Percentiles rank a stretch among this genome's conserved stretches.
phyloP scores from a whole-genome alignment of 495 filamentous ascomycete genomes.

The Aspergillus panamensis region DNA sequence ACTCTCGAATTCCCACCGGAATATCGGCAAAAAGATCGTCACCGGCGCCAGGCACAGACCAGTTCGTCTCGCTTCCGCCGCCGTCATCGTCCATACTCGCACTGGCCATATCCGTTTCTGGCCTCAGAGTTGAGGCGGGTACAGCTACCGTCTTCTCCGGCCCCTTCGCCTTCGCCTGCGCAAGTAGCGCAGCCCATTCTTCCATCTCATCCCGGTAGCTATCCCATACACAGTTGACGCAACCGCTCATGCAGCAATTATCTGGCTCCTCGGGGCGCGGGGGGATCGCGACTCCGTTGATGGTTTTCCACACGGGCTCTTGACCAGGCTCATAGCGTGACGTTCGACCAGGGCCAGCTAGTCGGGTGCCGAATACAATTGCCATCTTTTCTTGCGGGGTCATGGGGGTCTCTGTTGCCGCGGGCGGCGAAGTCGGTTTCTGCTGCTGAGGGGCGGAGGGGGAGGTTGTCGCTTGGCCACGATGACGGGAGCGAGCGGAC shows the following conservation, averaged over 20 bases:
- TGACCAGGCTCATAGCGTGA: conserved; percentile 53
- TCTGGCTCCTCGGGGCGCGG: conserved; percentile 86
- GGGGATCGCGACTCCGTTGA: conserved; percentile 80
- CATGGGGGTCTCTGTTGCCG: conserved; percentile 24
- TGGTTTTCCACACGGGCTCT: conserved; percentile 48
- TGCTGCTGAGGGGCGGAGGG: conserved; percentile 22
- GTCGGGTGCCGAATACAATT: conserved; percentile 72
- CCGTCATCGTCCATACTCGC: conserved; percentile 78
- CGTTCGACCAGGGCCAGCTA: conserved; percentile 66
- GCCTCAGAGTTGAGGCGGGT: conserved; percentile 33
- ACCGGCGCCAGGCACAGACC: conserved; percentile 41
- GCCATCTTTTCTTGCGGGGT: conserved; percentile 53
- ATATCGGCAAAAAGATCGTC: conserved; percentile 72
- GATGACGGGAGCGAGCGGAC: conserved; percentile 30
- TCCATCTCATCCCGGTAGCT: conserved; percentile 85
- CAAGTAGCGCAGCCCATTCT: conserved; percentile 65
- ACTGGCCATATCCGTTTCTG: conserved; percentile 40
- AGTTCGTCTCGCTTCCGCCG: conserved; percentile 66
- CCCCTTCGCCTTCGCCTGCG: conserved; percentile 49
- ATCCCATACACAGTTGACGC: conserved; percentile 98
- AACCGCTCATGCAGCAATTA: conserved; percentile 99
- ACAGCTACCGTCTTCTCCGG: conserved; percentile 27
- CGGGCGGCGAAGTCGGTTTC: conserved; percentile 26
- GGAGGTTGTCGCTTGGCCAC: conserved; percentile 23
- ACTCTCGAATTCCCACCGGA: conserved; percentile 90